Evolutionary conservation across 1,284 basidiomycete species (phyloP).

Genomic region (Naganishia liquefaciens): DNA sequence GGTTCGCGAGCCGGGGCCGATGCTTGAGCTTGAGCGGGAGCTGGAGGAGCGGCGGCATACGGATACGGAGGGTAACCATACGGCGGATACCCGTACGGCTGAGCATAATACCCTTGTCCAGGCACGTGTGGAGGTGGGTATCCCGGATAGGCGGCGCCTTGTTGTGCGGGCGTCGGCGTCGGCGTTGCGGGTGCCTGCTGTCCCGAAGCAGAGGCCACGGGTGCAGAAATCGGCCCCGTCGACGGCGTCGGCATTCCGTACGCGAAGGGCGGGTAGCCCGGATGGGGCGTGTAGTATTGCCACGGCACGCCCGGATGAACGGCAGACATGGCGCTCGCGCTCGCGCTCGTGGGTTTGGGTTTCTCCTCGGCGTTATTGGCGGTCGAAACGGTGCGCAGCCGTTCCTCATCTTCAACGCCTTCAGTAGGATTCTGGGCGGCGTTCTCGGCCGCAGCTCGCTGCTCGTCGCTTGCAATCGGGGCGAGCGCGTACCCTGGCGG

Average conservation of each 20-base stretch:
- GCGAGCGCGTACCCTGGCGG: constrained; percentile 5
- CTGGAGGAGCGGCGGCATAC: neutral
- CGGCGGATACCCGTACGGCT: constrained; percentile 5
- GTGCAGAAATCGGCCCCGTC: neutral
- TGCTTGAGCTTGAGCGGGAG: neutral
- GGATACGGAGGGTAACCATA: neutral
- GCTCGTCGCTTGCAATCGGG: neutral
- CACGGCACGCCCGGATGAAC: constrained; percentile 14
- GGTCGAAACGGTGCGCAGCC: neutral
- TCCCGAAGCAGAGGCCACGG: neutral
- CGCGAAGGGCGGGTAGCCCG: constrained; percentile 3
- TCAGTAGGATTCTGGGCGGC: neutral
- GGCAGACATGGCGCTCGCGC: neutral
- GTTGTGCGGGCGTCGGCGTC: constrained; percentile 9
- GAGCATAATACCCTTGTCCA: neutral
- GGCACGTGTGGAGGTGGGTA: neutral
- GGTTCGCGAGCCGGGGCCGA: neutral
- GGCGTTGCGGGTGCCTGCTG: constrained; percentile 6
- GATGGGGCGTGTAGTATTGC: constrained; percentile 19
- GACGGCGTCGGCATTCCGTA: constrained; percentile 1
- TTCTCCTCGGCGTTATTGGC: constrained; percentile 2
- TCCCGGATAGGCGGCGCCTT: neutral
- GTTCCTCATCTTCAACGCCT: neutral
- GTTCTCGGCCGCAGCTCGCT: neutral
- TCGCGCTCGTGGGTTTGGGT: neutral